A percentile compares a stretch with the other conserved stretches of the same genome.
Evolutionary conservation across 2,329 filamentous ascomycete genomes (phyloP).

Genomic region (Fusarium annulatum): DNA sequence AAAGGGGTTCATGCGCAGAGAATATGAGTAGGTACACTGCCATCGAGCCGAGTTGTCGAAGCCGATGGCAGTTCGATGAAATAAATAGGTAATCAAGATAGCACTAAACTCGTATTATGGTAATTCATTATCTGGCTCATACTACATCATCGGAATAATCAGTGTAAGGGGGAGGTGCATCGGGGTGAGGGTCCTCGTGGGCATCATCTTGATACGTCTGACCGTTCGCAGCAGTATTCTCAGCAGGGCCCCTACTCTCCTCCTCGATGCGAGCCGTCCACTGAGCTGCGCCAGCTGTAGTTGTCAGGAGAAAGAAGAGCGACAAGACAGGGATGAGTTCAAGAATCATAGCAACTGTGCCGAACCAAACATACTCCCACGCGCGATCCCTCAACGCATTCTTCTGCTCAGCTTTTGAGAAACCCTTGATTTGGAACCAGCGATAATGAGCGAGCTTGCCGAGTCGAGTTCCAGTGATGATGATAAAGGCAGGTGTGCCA

Average conservation of each 20-base stretch:
- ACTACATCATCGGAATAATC: constrained; percentile 48
- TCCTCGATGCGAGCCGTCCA: constrained; percentile 86
- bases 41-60: not conserved
- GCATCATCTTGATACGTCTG: constrained; percentile 10
- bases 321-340: constrained; percentile 90
- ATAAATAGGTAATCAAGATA: not conserved
- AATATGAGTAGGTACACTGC: not conserved
- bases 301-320: constrained; percentile 95
- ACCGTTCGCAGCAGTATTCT: constrained; percentile 13
- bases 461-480: constrained; percentile 87
- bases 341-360: constrained; percentile 82
- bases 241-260: constrained; percentile 50
- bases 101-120: not conserved
- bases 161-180: constrained; percentile 45
- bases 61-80: not conserved
- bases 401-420: constrained; percentile 79
- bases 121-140: constrained; percentile 9
- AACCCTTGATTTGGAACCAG: constrained; percentile 83
- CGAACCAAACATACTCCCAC: constrained; percentile 95
- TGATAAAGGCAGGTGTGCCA: constrained; percentile 85
- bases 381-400: constrained; percentile 72
- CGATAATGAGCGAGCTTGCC: constrained; percentile 92
- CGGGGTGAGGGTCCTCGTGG: constrained; percentile 29
- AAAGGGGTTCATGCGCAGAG: not conserved
- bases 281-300: constrained; percentile 83